Conservation (phyloP, 2,329 filamentous ascomycete species). For the Aspergillus flavus region DNA sequence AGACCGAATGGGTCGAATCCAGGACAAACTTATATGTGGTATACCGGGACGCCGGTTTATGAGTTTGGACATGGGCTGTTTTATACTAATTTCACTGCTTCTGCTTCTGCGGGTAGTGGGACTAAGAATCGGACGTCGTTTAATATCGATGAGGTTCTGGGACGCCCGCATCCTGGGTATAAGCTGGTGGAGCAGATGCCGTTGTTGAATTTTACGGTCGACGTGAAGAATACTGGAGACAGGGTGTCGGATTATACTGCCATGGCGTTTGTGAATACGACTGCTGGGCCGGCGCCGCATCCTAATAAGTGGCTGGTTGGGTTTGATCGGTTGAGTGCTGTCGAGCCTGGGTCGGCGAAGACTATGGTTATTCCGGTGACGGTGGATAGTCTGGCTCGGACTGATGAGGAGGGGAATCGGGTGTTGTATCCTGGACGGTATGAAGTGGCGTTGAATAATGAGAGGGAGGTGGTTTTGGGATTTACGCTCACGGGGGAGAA, state of each 20-base stretch:
- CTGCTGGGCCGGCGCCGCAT: slow-evolving; percentile 43
- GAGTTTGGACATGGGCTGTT: slow-evolving; percentile 49
- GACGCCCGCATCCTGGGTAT: slow-evolving; percentile 28
- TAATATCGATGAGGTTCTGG: slow-evolving; percentile 39
- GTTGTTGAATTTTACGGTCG: slow-evolving; percentile 41
- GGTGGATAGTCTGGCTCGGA: slow-evolving; percentile 42
- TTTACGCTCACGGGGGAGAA: slow-evolving; percentile 39
- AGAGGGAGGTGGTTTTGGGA: slow-evolving; percentile 35
- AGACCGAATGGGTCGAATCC: slow-evolving; percentile 42
- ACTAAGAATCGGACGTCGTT: slow-evolving; percentile 21
- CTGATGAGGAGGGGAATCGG: slow-evolving; percentile 40
- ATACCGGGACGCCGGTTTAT: slow-evolving; percentile 42
- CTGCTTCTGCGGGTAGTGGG: background rate
- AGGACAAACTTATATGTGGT: slow-evolving; percentile 51
- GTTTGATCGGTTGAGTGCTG: slow-evolving; percentile 36
- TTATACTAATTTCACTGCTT: slow-evolving; percentile 45
- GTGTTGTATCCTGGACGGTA: slow-evolving; percentile 48
- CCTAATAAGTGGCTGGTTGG: slow-evolving; percentile 48
- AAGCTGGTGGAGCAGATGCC: slow-evolving; percentile 37
- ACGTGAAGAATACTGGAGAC: slow-evolving; percentile 41
- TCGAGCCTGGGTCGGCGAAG: slow-evolving; percentile 27
- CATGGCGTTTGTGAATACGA: slow-evolving; percentile 43
- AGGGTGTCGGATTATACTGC: slow-evolving; percentile 44
- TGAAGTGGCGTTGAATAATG: slow-evolving; percentile 44
- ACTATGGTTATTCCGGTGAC: slow-evolving; percentile 39